Evolutionary conservation across 2,329 filamentous ascomycete genomes (phyloP), one percentile per base, ranked within the genome.

Genomic region (Fusarium sp.): DNA sequence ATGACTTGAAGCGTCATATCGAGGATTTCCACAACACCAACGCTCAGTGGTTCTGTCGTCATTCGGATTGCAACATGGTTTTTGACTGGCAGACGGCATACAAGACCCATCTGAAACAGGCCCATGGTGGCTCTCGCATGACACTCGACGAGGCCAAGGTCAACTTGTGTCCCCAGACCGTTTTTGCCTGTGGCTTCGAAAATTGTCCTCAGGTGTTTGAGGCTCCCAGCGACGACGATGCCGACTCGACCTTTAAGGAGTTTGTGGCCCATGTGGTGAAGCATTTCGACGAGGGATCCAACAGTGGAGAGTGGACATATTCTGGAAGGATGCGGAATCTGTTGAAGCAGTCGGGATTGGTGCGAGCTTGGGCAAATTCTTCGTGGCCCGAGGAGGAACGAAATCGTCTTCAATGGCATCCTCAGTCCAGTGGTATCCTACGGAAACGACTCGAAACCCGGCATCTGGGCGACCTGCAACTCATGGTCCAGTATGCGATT

Each of bases 61-160:
- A 86, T 60, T 82, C 81, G 1, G 84, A 82, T 24, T 87, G 86
- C 72, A 77, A 78, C 42, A 83, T 83, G 81, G 82, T 84, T 8
- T 87, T 86, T 71, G 86, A 87, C 76, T 87, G 84, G 83, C 83
- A 85, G 72, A 84, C 82, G 22, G 85, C 84, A 18, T 87, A 87
- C 79, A 85, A 86, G 72, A 82, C 82, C 6, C 86, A 87, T 70
- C 77, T 87, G 52, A 87, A 86, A 72, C 81, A 82, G 29, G 82
- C 79, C 7, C 85, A 87, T 63, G 82, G 83, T 54, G 84, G 84
- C 27, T 83, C 82, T 3, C 80, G 83, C 18, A 83, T 84, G 80
- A 80, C 80, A 16, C 79, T 85, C 24, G 83, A 84, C 64, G 83
- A 85, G 38, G 83, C 83, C 73, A 85, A 83, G 73, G 81, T 85